Percentiles rank a stretch among this genome's conserved stretches.
Conservation (phyloP, 768 basidiomycete genomes). For the Mycena olivaceomarginata region DNA sequence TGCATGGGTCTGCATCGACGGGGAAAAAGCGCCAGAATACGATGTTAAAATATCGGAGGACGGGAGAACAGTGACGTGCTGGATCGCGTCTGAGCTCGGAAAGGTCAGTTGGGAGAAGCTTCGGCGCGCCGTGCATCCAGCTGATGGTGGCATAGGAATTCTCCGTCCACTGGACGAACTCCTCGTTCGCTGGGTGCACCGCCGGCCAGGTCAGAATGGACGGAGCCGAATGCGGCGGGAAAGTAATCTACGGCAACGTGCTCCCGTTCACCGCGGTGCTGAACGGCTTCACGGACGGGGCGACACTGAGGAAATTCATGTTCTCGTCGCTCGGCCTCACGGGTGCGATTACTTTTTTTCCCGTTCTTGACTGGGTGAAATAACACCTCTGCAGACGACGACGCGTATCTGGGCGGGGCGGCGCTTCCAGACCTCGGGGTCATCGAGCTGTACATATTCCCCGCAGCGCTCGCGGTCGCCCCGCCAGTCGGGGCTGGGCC, state of each 20-base stretch:
- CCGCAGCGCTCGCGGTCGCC: not conserved
- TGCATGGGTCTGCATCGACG: slow-evolving; percentile 46
- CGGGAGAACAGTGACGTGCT: slow-evolving; percentile 44
- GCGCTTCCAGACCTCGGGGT: slow-evolving; percentile 9
- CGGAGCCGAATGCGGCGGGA: slow-evolving; percentile 12
- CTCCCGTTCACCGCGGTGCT: not conserved
- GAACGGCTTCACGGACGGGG: slow-evolving; percentile 8
- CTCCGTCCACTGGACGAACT: slow-evolving; percentile 41
- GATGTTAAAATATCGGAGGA: slow-evolving; percentile 42
- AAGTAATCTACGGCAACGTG: not conserved
- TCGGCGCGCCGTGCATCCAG: not conserved
- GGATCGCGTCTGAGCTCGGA: slow-evolving; percentile 50
- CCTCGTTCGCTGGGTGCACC: not conserved
- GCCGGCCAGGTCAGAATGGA: slow-evolving; percentile 35
- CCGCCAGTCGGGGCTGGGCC: not conserved
- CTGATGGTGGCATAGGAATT: slow-evolving; percentile 39
- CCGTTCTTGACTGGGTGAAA: too few species aligned
- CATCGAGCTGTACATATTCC: not conserved
- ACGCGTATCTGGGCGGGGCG: slow-evolving; percentile 33
- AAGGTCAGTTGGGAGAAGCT: slow-evolving; percentile 42
- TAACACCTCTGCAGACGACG: slow-evolving; percentile 44
- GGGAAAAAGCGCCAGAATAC: slow-evolving; percentile 36
- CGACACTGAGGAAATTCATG: slow-evolving; percentile 35
- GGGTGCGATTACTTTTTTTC: slow-evolving; percentile 5
- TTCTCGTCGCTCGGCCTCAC: slow-evolving; percentile 48